A percentile compares a stretch with the other conserved stretches of the same genome.
phyloP scores from a whole-genome alignment of 106 monocot genomes.

The Apostasia shenzhenica region DNA sequence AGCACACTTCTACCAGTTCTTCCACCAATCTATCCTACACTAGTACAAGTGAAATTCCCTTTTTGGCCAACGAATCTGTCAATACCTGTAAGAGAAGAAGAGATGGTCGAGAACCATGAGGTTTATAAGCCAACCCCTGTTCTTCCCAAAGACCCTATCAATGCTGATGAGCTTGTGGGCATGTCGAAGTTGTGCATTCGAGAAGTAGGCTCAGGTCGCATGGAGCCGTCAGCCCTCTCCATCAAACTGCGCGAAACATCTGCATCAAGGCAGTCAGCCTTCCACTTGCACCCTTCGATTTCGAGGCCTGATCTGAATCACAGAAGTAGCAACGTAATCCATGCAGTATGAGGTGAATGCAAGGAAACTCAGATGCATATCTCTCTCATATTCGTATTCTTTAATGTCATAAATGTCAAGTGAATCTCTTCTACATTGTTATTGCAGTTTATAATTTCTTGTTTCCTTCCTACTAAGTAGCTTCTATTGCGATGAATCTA shows the following conservation, averaged over 20 bases:
- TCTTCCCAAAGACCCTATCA: slow-evolving; percentile 26
- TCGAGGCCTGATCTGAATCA: slow-evolving; percentile 30
- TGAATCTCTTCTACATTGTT: no score
- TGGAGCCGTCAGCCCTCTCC: slow-evolving; percentile 49
- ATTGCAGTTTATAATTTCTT: no score
- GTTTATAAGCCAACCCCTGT: slow-evolving; percentile 53
- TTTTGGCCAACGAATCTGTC: slow-evolving; percentile 32
- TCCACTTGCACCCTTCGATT: slow-evolving; percentile 32
- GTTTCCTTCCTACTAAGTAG: no score
- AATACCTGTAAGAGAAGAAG: slow-evolving; percentile 8
- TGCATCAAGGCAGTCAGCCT: slow-evolving; percentile 49
- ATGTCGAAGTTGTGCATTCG: slow-evolving; percentile 58
- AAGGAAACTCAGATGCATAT: neutral
- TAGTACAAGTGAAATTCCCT: slow-evolving; percentile 21
- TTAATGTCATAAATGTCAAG: no score
- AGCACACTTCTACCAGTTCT: slow-evolving; percentile 10
- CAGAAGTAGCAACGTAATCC: slow-evolving; percentile 36
- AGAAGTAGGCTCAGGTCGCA: slow-evolving; percentile 8
- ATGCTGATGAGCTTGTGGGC: slow-evolving; percentile 36
- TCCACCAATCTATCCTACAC: slow-evolving; percentile 32
- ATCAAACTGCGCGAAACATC: slow-evolving; percentile 33
- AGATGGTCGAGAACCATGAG: slow-evolving; percentile 24
- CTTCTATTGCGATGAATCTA: no score
- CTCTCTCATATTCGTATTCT: no score
- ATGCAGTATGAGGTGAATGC: slow-evolving; percentile 32